Percentiles rank a stretch among this genome's conserved stretches.
These are phyloP conservation scores for Croton setiger DNA, from an alignment of 441 rosid genomes.

Conservation along the genomic window DNA sequence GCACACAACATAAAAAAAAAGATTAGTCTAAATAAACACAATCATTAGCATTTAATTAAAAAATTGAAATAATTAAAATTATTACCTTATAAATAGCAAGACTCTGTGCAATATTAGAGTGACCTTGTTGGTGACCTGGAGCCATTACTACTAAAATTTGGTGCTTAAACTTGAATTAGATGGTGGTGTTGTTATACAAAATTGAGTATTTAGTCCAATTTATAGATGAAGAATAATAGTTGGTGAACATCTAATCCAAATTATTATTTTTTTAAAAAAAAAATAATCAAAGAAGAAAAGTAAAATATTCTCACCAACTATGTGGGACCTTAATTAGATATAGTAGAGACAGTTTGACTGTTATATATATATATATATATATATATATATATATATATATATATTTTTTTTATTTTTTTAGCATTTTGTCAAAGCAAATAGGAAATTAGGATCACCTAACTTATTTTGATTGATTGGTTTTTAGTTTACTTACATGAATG, in stretches of 20 bases:
- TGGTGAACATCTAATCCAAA: background rate
- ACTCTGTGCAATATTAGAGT: constrained; percentile 13
- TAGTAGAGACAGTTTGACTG: too few species aligned
- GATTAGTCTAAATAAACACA: background rate
- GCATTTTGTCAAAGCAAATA: background rate
- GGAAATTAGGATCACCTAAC: background rate
- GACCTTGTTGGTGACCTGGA: constrained; percentile 5
- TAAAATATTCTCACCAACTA: too few species aligned
- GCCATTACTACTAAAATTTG: constrained; percentile 3
- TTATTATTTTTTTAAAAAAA: too few species aligned
- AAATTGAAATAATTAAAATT: background rate
- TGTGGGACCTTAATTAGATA: too few species aligned
- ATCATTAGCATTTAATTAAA: background rate
- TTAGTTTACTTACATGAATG: too few species aligned
- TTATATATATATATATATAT: too few species aligned
- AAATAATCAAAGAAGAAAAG: too few species aligned
- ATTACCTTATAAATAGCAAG: constrained; percentile 21
- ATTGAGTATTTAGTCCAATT: background rate
- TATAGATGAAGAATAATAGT: background rate
- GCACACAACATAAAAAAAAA: background rate
- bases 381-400: too few species aligned
- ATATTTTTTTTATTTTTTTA: too few species aligned
- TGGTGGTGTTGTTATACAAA: background rate
- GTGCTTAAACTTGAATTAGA: background rate
- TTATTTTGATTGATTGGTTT: too few species aligned